These are phyloP conservation scores for Hyphopichia buzzinii DNA, from an alignment of 1,139 yeast genomes.

Conservation along the genomic window DNA sequence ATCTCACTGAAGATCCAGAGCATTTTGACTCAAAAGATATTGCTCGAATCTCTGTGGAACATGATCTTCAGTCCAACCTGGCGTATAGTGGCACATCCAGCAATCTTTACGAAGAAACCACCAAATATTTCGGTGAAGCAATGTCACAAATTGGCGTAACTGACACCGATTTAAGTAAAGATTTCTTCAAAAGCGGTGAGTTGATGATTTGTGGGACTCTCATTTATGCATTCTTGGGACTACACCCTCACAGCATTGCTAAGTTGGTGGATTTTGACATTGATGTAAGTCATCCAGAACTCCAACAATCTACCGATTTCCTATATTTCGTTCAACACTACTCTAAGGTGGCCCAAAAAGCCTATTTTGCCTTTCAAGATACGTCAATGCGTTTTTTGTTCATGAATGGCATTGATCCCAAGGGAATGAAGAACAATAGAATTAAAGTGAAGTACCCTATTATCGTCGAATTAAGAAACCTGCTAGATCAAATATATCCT, in stretches of 20 bases:
- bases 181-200: constrained; percentile 15
- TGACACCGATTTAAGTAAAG: not conserved
- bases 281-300: constrained; percentile 8
- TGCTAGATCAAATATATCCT: constrained; percentile 7
- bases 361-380: not conserved
- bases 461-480: constrained; percentile 13
- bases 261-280: constrained; percentile 25
- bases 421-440: not conserved
- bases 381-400: not conserved
- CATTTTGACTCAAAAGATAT: too few relatives aligned
- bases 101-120: constrained; percentile 13
- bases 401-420: not conserved
- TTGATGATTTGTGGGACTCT: constrained; percentile 21
- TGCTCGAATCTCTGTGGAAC: too few relatives aligned
- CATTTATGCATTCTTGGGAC: constrained; percentile 25
- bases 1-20: too few relatives aligned
- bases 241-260: constrained; percentile 30
- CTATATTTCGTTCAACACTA: not conserved
- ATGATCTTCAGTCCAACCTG: not conserved
- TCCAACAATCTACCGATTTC: not conserved
- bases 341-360: not conserved
- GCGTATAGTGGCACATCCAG: not conserved
- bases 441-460: constrained; percentile 15
- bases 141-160: constrained; percentile 5
- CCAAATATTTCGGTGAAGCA: constrained; percentile 18